Conservation (phyloP, 2,329 filamentous ascomycete species). For the Orbilia javanica region DNA sequence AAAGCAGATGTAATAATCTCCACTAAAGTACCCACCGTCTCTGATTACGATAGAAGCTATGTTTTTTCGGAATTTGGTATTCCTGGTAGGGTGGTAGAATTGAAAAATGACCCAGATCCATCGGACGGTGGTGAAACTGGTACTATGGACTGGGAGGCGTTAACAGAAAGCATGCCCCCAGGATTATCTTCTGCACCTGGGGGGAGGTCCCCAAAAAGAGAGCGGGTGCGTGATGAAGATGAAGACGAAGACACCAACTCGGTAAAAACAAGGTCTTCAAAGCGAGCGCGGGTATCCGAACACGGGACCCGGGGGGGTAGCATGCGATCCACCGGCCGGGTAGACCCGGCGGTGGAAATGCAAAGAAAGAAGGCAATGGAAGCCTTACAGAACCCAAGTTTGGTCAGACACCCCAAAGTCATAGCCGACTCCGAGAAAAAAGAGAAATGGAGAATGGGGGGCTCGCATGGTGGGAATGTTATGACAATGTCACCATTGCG, state of each 20-base stretch:
- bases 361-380: conserved; percentile 3
- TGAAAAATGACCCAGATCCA: neutral
- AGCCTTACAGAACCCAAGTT: neutral
- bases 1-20: neutral
- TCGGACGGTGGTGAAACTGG: neutral
- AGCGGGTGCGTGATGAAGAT: neutral
- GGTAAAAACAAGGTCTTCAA: neutral
- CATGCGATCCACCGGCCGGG: neutral
- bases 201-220: neutral
- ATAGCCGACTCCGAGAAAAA: neutral
- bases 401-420: neutral
- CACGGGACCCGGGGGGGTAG: neutral
- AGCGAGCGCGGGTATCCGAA: neutral
- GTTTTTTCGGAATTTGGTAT: neutral
- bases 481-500: neutral
- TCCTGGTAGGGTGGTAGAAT: neutral
- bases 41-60: conserved; percentile 2
- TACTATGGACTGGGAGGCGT: neutral
- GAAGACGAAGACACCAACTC: neutral
- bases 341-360: neutral
- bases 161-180: neutral
- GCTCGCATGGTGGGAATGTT: neutral
- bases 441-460: conserved; percentile 9
- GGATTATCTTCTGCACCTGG: neutral
- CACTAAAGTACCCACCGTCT: neutral